Evolutionary conservation across 2,329 filamentous ascomycete genomes (phyloP).

Genomic region (Stagonosporopsis cucurbitacearum): DNA sequence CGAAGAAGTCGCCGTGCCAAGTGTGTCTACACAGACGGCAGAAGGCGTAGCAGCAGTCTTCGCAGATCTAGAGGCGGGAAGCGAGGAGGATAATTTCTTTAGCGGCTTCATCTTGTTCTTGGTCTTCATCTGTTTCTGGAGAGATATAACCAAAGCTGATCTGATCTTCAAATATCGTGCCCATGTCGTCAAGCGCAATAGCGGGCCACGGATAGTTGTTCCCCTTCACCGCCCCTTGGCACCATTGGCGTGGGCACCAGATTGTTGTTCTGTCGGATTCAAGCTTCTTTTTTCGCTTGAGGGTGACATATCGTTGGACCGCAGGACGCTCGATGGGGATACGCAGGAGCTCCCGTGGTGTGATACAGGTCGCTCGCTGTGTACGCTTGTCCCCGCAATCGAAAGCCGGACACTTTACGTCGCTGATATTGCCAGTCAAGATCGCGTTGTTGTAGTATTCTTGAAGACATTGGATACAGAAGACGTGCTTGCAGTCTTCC

Average conservation of each 20-base stretch:
- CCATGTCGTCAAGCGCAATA: background rate
- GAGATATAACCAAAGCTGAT: too few relatives aligned
- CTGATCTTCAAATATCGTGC: background rate
- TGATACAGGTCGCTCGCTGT: background rate
- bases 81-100: background rate
- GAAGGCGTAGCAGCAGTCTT: constrained; percentile 10
- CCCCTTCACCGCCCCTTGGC: background rate
- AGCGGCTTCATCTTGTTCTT: background rate
- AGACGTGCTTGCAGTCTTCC: background rate
- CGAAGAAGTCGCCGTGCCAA: constrained; percentile 10
- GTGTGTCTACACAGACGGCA: background rate
- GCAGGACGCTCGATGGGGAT: background rate
- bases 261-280: background rate
- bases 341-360: background rate
- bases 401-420: background rate
- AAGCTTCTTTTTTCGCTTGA: constrained; percentile 7
- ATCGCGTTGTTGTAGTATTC: constrained; percentile 6
- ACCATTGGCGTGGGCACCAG: constrained; percentile 6
- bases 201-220: background rate
- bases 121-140: background rate
- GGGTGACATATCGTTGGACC: constrained; percentile 8
- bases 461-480: constrained; percentile 8
- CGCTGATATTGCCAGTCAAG: background rate
- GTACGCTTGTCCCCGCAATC: background rate
- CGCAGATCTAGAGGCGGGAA: background rate